phyloP scores from a whole-genome alignment of 768 basidiomycete genomes.

The Auriscalpium orientale region DNA sequence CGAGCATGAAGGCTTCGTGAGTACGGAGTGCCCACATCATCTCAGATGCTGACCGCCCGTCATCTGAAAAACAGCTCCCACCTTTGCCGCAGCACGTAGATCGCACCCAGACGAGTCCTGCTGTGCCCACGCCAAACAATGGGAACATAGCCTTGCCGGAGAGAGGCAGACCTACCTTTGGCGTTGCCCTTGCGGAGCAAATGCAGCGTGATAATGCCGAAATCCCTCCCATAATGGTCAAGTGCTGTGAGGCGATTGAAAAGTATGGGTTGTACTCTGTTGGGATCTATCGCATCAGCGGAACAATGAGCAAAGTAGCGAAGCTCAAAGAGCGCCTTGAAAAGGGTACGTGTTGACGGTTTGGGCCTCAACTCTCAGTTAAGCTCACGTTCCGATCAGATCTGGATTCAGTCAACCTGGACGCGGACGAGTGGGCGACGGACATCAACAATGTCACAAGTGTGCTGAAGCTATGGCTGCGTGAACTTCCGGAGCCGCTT shows the following conservation, averaged over 20 bases:
- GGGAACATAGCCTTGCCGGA: slow-evolving; percentile 34
- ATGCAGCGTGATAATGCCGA: slow-evolving; percentile 89
- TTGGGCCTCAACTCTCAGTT: background rate
- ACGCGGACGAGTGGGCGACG: slow-evolving; percentile 81
- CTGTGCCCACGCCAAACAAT: slow-evolving; percentile 26
- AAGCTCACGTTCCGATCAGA: slow-evolving; percentile 35
- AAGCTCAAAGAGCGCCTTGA: slow-evolving; percentile 80
- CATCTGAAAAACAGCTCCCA: slow-evolving; percentile 4
- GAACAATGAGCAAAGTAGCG: slow-evolving; percentile 80
- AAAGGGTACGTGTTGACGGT: slow-evolving; percentile 46
- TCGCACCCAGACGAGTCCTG: slow-evolving; percentile 60
- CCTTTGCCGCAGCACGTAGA: slow-evolving; percentile 7
- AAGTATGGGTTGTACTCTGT: slow-evolving; percentile 75
- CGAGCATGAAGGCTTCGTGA: slow-evolving; percentile 86
- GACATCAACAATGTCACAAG: slow-evolving; percentile 98
- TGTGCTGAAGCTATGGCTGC: slow-evolving; percentile 90
- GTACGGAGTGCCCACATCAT: slow-evolving; percentile 24
- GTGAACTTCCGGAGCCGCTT: slow-evolving; percentile 92
- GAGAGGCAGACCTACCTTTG: slow-evolving; percentile 80
- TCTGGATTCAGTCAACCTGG: slow-evolving; percentile 79
- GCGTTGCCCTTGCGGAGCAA: slow-evolving; percentile 87
- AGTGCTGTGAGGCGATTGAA: slow-evolving; percentile 90
- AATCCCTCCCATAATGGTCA: slow-evolving; percentile 78
- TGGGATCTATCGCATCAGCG: slow-evolving; percentile 92
- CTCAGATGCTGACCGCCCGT: too few relatives aligned